phyloP scores from a whole-genome alignment of 371 early-diverging fungal species.

The Synchytrium microbalum region DNA sequence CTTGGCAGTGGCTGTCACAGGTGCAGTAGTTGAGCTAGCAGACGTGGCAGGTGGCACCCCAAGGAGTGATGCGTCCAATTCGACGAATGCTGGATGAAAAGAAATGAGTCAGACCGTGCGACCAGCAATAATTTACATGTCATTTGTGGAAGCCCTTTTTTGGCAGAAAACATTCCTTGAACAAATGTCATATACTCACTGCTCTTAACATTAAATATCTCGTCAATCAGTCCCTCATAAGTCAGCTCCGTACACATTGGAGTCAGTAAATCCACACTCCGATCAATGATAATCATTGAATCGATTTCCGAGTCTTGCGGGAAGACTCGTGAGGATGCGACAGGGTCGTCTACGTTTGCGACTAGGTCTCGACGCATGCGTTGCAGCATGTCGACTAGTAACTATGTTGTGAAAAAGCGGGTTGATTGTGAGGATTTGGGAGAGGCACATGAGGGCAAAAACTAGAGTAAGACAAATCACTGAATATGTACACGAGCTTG shows the following conservation, averaged over 20 bases:
- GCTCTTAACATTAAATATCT: constrained; percentile 33
- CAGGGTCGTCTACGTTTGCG: constrained; percentile 11
- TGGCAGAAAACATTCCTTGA: neutral
- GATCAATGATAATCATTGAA: constrained; percentile 83
- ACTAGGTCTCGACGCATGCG: constrained; percentile 69
- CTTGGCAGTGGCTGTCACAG: constrained; percentile 33
- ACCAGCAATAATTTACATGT: constrained; percentile 1
- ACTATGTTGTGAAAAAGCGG: too few relatives aligned
- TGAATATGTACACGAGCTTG: constrained; percentile 52
- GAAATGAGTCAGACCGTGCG: neutral
- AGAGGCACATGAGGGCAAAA: neutral
- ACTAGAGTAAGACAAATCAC: neutral
- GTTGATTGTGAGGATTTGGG: neutral
- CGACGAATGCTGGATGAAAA: constrained; percentile 34
- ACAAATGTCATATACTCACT: constrained; percentile 20
- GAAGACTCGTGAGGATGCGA: constrained; percentile 15
- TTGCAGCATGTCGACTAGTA: constrained; percentile 67
- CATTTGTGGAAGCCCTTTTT: neutral
- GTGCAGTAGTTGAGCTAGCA: constrained; percentile 6
- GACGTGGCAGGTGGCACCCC: constrained; percentile 9
- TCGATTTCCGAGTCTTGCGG: constrained; percentile 57
- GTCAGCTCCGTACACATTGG: constrained; percentile 90
- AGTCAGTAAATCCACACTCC: constrained; percentile 80
- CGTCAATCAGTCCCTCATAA: constrained; percentile 87
- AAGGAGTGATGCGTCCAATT: constrained; percentile 29